A percentile compares a stretch with the other conserved stretches of the same genome.
phyloP scores from a whole-genome alignment of 2,329 filamentous ascomycete genomes.

The Tolypocladium amazonense region DNA sequence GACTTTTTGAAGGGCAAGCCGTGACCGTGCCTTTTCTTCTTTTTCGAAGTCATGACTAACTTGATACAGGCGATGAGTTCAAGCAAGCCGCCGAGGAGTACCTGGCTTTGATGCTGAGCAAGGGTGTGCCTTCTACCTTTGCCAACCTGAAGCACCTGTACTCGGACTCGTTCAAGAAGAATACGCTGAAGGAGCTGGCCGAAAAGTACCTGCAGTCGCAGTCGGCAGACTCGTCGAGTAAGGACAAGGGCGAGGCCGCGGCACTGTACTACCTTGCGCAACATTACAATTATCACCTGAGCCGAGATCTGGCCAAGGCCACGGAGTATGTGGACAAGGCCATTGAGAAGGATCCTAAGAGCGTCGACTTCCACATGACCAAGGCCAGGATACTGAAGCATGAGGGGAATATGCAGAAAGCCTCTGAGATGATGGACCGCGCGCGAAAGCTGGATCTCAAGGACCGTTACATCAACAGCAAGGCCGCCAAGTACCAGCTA shows the following conservation, averaged over 20 bases:
- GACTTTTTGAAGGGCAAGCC: constrained; percentile 68
- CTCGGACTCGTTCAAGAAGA: constrained; percentile 63
- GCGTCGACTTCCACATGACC: constrained; percentile 88
- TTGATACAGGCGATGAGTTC: constrained; percentile 62
- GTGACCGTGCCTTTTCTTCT: neutral
- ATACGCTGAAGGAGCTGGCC: constrained; percentile 64
- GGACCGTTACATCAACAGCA: constrained; percentile 97
- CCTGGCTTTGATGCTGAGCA: constrained; percentile 73
- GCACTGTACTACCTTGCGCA: constrained; percentile 90
- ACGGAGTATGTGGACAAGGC: constrained; percentile 74
- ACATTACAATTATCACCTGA: constrained; percentile 89
- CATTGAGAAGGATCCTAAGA: constrained; percentile 66
- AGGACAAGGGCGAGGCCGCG: constrained; percentile 59
- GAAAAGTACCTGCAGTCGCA: constrained; percentile 63
- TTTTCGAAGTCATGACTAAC: constrained; percentile 9
- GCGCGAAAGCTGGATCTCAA: constrained; percentile 77
- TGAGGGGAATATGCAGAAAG: constrained; percentile 65
- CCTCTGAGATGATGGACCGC: constrained; percentile 78
- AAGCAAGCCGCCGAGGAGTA: constrained; percentile 67
- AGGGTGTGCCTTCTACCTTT: constrained; percentile 91
- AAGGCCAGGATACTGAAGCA: constrained; percentile 95
- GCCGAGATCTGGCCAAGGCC: constrained; percentile 74
- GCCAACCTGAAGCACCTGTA: constrained; percentile 95
- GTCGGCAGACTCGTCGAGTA: constrained; percentile 35
- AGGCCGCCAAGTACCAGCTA: constrained; percentile 92